phyloP scores from a whole-genome alignment of 2,329 filamentous ascomycete genomes.

The Aspergillus eucalypticola region DNA sequence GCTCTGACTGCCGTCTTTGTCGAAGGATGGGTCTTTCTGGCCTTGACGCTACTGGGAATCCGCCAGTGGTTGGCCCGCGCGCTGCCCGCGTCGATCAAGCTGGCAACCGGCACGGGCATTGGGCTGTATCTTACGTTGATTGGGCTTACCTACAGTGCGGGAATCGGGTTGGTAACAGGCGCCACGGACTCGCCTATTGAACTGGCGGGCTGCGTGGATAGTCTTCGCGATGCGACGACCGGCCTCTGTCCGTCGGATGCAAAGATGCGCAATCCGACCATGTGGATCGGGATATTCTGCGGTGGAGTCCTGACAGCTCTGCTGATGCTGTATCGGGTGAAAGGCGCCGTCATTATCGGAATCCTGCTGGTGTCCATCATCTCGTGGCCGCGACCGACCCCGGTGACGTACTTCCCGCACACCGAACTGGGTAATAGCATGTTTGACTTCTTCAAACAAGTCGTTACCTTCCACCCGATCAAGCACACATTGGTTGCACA shows the following conservation, averaged over 20 bases:
- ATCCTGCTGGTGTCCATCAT: constrained; percentile 84
- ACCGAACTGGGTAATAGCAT: constrained; percentile 65
- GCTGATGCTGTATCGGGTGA: constrained; percentile 81
- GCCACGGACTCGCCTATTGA: constrained; percentile 68
- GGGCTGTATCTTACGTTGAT: constrained; percentile 72
- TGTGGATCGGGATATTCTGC: constrained; percentile 89
- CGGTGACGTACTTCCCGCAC: constrained; percentile 79
- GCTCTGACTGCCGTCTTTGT: constrained; percentile 86
- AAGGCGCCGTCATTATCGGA: constrained; percentile 81
- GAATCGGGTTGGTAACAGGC: constrained; percentile 76
- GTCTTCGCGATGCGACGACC: constrained; percentile 38
- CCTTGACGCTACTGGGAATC: constrained; percentile 74
- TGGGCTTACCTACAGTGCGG: constrained; percentile 72
- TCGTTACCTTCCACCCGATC: constrained; percentile 82
- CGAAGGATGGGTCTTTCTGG: constrained; percentile 83
- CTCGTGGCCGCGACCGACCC: constrained; percentile 77
- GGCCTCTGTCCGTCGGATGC: constrained; percentile 63
- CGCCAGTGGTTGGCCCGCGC: constrained; percentile 85
- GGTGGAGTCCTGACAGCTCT: constrained; percentile 78
- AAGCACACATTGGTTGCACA: constrained; percentile 67
- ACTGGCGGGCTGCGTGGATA: constrained; percentile 69
- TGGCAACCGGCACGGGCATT: constrained; percentile 82
- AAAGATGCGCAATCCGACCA: constrained; percentile 79
- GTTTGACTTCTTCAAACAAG: constrained; percentile 86
- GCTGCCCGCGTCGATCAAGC: constrained; percentile 81